These are phyloP conservation scores for Chrysanthemum seticuspe DNA, from an alignment of 129 eudicot species.

Conservation along the genomic window DNA sequence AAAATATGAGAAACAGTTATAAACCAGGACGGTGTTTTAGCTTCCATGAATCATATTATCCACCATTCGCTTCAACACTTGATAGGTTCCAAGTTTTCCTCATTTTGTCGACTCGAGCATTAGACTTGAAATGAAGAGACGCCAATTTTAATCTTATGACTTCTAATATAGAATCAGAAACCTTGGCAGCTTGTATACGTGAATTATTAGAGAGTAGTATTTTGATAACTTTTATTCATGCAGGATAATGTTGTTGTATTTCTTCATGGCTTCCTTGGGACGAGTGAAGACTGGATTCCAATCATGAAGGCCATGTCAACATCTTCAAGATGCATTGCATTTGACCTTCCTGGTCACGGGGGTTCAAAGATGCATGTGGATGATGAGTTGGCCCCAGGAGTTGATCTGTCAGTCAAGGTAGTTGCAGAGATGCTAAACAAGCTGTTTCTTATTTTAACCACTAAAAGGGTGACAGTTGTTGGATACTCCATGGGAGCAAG, in stretches of 20 bases:
- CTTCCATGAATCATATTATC: no score
- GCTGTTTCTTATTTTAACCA: constrained; percentile 45
- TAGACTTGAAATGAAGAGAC: no score
- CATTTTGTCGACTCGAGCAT: no score
- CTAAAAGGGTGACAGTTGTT: constrained; percentile 59
- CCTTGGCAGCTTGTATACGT: no score
- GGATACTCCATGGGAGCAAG: constrained; percentile 99
- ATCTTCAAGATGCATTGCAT: constrained; percentile 72
- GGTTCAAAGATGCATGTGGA: constrained; percentile 44
- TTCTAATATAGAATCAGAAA: no score
- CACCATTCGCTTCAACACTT: no score
- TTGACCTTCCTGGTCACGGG: constrained; percentile 98
- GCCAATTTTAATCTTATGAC: no score
- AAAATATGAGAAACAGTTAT: no score
- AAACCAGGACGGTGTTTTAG: no score
- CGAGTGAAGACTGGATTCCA: constrained; percentile 80
- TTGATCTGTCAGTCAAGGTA: constrained; percentile 50
- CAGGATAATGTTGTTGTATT: constrained; percentile 66
- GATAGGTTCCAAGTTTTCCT: no score
- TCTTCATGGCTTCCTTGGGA: constrained; percentile 97
- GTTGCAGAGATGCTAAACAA: constrained; percentile 50
- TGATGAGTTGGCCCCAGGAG: constrained; percentile 17
- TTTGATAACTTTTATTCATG: constrained; percentile 21
- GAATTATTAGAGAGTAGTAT: background rate
- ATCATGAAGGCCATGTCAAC: constrained; percentile 81